Conservation (phyloP, 352 stramenopile genomes). For the Globisporangium echinulatum region DNA sequence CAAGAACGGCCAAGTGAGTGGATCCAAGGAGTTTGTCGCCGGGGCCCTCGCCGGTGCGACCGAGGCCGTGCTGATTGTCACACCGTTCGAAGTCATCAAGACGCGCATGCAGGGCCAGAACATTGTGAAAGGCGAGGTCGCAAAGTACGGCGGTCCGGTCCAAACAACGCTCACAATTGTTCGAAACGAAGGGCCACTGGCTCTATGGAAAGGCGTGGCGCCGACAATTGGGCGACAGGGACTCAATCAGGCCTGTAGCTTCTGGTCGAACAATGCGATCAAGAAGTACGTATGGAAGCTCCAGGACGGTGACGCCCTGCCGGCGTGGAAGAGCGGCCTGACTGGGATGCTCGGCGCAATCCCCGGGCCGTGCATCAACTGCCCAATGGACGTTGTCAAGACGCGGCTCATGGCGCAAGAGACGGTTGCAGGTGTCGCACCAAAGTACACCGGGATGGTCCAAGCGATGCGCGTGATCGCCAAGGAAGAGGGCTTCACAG, state of each 20-base stretch:
- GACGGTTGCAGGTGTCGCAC: constrained; percentile 63
- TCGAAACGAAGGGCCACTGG: constrained; percentile 90
- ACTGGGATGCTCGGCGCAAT: constrained; percentile 89
- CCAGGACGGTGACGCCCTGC: constrained; percentile 82
- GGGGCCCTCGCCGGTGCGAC: constrained; percentile 92
- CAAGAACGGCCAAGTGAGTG: constrained; percentile 76
- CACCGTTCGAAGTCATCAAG: constrained; percentile 98
- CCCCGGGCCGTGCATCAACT: constrained; percentile 86
- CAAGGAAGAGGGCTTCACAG: constrained; percentile 91
- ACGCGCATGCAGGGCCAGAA: constrained; percentile 94
- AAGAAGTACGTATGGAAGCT: constrained; percentile 85
- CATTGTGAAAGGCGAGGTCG: constrained; percentile 66
- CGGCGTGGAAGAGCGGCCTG: constrained; percentile 92
- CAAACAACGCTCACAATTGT: constrained; percentile 92
- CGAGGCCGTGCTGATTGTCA: constrained; percentile 96
- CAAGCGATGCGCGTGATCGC: constrained; percentile 90
- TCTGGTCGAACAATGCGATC: constrained; percentile 95
- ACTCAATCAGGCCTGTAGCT: constrained; percentile 97
- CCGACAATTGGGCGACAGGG: constrained; percentile 97
- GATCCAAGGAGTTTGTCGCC: constrained; percentile 79
- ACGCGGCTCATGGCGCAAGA: constrained; percentile 92
- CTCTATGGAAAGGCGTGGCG: constrained; percentile 94
- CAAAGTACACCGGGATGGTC: constrained; percentile 93
- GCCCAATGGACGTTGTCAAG: constrained; percentile 96
- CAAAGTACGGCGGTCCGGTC: constrained; percentile 85